These are phyloP conservation scores for Penicillium sp. DNA, from an alignment of 2,329 filamentous ascomycete species.

Conservation along the genomic window DNA sequence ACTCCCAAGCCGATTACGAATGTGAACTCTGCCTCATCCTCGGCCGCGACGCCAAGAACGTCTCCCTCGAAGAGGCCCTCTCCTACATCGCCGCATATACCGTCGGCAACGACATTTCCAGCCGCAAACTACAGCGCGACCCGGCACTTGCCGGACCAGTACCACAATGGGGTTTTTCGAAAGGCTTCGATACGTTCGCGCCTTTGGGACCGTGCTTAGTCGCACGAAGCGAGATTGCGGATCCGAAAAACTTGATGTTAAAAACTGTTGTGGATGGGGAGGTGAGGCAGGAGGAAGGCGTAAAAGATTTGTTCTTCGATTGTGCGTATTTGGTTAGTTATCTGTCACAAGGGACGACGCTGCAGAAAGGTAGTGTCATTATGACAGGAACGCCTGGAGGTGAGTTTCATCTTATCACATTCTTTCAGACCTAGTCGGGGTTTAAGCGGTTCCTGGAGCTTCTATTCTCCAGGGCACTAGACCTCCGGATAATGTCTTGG, in stretches of 20 bases:
- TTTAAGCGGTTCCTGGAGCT: no score
- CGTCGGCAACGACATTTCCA: constrained; percentile 53
- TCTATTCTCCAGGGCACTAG: no score
- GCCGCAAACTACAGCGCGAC: constrained; percentile 51
- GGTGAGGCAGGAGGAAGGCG: constrained; percentile 40
- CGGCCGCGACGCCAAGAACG: constrained; percentile 50
- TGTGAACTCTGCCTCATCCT: constrained; percentile 62
- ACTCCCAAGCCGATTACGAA: constrained; percentile 65
- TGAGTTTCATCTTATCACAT: no score
- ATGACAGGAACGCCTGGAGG: constrained; percentile 50
- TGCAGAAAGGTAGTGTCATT: constrained; percentile 47
- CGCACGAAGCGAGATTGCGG: constrained; percentile 36
- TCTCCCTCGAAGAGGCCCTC: constrained; percentile 42
- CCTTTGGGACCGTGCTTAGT: constrained; percentile 53
- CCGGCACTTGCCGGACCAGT: constrained; percentile 48
- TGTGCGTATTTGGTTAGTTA: constrained; percentile 32
- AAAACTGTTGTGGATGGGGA: constrained; percentile 48
- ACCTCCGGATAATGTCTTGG: no score
- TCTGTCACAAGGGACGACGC: constrained; percentile 34
- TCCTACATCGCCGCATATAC: constrained; percentile 54
- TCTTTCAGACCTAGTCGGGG: no score
- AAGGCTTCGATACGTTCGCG: constrained; percentile 55
- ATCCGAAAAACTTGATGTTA: constrained; percentile 43
- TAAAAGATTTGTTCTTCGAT: constrained; percentile 46
- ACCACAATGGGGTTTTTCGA: constrained; percentile 56